Percentiles rank a stretch among this genome's conserved stretches.
Conservation (phyloP, 2,329 filamentous ascomycete genomes). For the Dothistroma septosporum region DNA sequence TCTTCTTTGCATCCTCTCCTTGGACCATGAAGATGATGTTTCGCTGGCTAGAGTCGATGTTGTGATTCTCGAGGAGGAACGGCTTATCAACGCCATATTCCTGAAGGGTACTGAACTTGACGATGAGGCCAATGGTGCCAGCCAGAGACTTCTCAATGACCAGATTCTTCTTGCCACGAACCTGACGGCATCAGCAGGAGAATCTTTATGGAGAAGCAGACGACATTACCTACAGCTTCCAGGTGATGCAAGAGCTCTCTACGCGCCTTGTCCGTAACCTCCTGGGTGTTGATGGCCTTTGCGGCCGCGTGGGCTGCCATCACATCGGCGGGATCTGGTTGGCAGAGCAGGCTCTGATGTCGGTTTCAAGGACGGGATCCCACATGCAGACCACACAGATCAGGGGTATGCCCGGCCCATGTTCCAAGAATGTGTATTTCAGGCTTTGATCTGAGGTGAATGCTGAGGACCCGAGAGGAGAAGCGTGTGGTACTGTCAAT, state of each 20-base stretch:
- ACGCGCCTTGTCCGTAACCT: conserved; percentile 75
- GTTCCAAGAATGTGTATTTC: not conserved
- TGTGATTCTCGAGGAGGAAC: conserved; percentile 93
- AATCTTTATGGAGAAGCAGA: conserved; percentile 19
- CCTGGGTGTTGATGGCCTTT: conserved; percentile 66
- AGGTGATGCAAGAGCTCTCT: conserved; percentile 87
- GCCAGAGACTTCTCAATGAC: conserved; percentile 88
- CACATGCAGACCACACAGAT: not conserved
- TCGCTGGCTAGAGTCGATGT: conserved; percentile 87
- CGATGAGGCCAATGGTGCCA: conserved; percentile 82
- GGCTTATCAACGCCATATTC: conserved; percentile 98
- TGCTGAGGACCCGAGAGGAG: not conserved
- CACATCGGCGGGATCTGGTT: conserved; percentile 20
- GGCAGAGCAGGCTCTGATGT: not conserved
- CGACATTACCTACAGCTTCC: conserved; percentile 75
- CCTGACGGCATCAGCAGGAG: conserved; percentile 50
- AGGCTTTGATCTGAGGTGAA: not conserved
- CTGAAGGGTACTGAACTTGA: conserved; percentile 91
- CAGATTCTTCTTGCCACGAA: conserved; percentile 97
- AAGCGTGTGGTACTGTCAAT: not conserved
- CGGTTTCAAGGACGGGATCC: not conserved
- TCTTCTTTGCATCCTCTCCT: conserved; percentile 81
- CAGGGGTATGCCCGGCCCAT: not conserved
- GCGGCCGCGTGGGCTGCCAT: conserved; percentile 49
- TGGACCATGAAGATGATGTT: conserved; percentile 93